Evolutionary conservation across 805 yeast genomes (phyloP).

Genomic region (Cyberlindnera americana): DNA sequence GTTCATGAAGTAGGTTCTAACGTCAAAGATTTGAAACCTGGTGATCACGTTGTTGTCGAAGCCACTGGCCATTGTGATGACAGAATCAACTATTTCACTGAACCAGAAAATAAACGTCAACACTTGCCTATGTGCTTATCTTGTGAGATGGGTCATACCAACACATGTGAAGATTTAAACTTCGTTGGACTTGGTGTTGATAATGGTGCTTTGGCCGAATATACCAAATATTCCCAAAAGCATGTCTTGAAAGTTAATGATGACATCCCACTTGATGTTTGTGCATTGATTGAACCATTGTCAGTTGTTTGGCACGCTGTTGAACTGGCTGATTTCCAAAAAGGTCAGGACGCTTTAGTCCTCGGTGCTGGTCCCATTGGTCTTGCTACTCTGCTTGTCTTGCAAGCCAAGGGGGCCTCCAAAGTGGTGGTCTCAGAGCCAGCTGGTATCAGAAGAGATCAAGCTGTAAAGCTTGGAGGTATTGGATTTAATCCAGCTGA

Average conservation of each 20-base stretch:
- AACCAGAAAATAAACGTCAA: slow-evolving; percentile 17
- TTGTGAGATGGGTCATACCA: slow-evolving; percentile 41
- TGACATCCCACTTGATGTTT: slow-evolving; percentile 45
- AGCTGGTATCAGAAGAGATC: slow-evolving; percentile 54
- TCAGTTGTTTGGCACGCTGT: slow-evolving; percentile 61
- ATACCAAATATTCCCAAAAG: slow-evolving; percentile 35
- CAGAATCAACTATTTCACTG: slow-evolving; percentile 29
- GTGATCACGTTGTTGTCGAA: slow-evolving; percentile 56
- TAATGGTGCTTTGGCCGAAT: slow-evolving; percentile 47
- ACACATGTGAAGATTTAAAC: slow-evolving; percentile 41
- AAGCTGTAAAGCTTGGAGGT: slow-evolving; percentile 48
- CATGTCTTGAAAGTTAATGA: slow-evolving; percentile 40
- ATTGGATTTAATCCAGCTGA: slow-evolving; percentile 40
- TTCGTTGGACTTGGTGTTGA: slow-evolving; percentile 48
- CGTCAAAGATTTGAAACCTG: slow-evolving; percentile 46
- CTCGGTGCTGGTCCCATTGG: slow-evolving; percentile 67
- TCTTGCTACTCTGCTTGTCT: slow-evolving; percentile 51
- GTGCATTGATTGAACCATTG: slow-evolving; percentile 55
- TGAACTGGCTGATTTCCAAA: slow-evolving; percentile 39
- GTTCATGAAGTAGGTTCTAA: slow-evolving; percentile 50
- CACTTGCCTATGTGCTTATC: slow-evolving; percentile 35
- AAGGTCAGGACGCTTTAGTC: slow-evolving; percentile 47
- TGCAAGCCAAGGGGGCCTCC: slow-evolving; percentile 46
- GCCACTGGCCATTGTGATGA: slow-evolving; percentile 43
- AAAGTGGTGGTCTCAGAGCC: slow-evolving; percentile 59